Evolutionary conservation across 2,329 filamentous ascomycete species (phyloP), one percentile per base, ranked within the genome.

Genomic region (Apiospora aurea): DNA sequence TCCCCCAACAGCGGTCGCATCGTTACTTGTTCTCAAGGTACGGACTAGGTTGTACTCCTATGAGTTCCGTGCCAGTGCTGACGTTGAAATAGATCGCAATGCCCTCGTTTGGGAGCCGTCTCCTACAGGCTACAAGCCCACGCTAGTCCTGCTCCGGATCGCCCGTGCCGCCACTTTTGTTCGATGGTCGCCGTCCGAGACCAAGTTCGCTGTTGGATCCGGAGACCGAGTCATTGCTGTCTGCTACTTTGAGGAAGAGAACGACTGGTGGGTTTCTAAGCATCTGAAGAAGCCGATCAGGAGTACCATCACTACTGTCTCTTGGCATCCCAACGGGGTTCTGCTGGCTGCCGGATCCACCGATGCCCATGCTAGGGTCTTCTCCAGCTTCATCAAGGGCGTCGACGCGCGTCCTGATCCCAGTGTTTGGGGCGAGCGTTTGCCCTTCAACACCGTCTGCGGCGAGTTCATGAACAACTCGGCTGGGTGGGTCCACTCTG

Each of bases 251-350:
- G 96, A 99, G 81, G 94, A 97, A 82, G 96, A 99, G 84, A 98
- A 99, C 84, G 95, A 99, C 86, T 99, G 96, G 96, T 99, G 96
- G 96, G 96, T 99, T 57, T 98, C 95, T 49, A 99, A 99, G 88
- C 96, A 99, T 84, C 85, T 99, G 80, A 98, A 98, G 90, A 99
- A 98, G 89, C 96, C 96, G 26, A 97, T 99, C 79, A 93, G 96
- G 76, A 97, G 95, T 82, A 99, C 96, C 72, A 96, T 99, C 78
- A 98, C 96, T 71, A 95, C 93, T 21, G 91, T 99, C 64, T 92
- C 93, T 72, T 99, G 96, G 96, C 96, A 99, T 83, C 96, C 96
- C 47, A 99, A 99, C 87, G 97, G 94, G 13, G 96, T 99, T 21
- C 89, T 99, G 44, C 88, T 99, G 34, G 96, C 96, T 21, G 95